A percentile compares a stretch with the other conserved stretches of the same genome.
These are phyloP conservation scores for Neckera pumila DNA, from an alignment of 225 moss, liverwort and hornwort genomes.

Conservation along the genomic window DNA sequence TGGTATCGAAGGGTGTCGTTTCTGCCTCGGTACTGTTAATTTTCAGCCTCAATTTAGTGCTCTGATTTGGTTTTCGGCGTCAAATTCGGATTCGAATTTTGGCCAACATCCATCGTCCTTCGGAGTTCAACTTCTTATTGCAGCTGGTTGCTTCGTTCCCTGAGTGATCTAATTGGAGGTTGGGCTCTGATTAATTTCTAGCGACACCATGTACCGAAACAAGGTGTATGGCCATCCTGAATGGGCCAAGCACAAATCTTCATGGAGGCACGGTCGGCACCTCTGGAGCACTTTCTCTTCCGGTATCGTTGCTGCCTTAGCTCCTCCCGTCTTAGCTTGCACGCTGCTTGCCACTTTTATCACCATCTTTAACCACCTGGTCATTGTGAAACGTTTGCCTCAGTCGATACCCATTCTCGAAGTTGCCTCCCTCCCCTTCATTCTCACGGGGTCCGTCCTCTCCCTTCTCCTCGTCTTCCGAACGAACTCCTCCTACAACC, in stretches of 20 bases:
- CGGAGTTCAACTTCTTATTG: neutral
- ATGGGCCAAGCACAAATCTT: conserved; percentile 63
- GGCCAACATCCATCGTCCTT: neutral
- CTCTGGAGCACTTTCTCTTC: conserved; percentile 38
- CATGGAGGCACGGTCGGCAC: conserved; percentile 57
- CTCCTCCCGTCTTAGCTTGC: conserved; percentile 56
- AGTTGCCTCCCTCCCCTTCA: conserved; percentile 43
- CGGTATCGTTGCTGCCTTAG: conserved; percentile 47
- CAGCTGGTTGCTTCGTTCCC: neutral
- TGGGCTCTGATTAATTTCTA: neutral
- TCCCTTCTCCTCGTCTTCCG: conserved; percentile 84
- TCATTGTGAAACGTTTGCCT: conserved; percentile 11
- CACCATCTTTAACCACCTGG: conserved; percentile 35
- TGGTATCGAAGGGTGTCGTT: neutral
- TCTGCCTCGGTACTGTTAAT: neutral
- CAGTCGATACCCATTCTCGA: conserved; percentile 37
- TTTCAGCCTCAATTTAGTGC: neutral
- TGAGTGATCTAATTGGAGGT: neutral
- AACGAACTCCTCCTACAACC: conserved; percentile 73
- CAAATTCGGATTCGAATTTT: neutral
- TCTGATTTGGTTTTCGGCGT: neutral
- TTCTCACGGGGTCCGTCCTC: conserved; percentile 62
- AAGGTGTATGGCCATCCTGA: conserved; percentile 56
- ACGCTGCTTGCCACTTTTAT: conserved; percentile 41
- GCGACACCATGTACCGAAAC: conserved; percentile 38